phyloP scores from a whole-genome alignment of 352 stramenopile species.

The Globisporangium megalacanthum region DNA sequence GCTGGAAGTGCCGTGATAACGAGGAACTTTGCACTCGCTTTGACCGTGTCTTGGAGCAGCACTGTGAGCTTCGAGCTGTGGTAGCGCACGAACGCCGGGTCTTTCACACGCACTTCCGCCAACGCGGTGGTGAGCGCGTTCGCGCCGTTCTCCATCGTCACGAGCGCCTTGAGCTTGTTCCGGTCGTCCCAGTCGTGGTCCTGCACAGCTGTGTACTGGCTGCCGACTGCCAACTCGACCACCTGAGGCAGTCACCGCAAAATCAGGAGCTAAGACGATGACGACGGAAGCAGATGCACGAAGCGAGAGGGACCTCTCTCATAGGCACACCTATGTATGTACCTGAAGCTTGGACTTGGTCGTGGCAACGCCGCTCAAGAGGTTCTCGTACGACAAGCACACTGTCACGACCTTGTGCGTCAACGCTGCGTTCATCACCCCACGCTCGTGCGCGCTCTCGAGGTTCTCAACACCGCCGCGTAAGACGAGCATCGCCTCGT shows the following conservation, averaged over 20 bases:
- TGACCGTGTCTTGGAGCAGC: conserved; percentile 71
- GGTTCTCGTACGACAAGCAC: conserved; percentile 49
- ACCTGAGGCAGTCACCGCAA: conserved; percentile 16
- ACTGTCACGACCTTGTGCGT: conserved; percentile 67
- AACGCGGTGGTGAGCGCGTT: conserved; percentile 50
- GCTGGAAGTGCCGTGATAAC: conserved; percentile 31
- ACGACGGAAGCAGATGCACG: background rate
- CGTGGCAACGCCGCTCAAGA: conserved; percentile 22
- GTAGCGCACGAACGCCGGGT: conserved; percentile 61
- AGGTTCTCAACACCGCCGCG: conserved; percentile 45
- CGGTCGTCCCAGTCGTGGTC: conserved; percentile 16
- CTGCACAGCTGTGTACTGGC: conserved; percentile 20
- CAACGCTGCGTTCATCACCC: conserved; percentile 22
- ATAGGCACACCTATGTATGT: background rate
- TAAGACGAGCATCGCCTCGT: conserved; percentile 61
- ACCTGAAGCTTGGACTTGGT: conserved; percentile 63
- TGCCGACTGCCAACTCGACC: conserved; percentile 45
- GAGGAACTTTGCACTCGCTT: conserved; percentile 52
- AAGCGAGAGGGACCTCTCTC: too few species aligned
- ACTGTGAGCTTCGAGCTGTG: conserved; percentile 78
- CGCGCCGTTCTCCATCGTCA: conserved; percentile 53
- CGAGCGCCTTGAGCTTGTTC: conserved; percentile 36
- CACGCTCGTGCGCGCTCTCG: conserved; percentile 15
- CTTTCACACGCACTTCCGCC: conserved; percentile 42
- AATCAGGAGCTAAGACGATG: background rate